Percentiles rank a stretch among this genome's conserved stretches.
These are phyloP conservation scores for Hirsutella rhossiliensis DNA, from an alignment of 2,329 filamentous ascomycete genomes.

Conservation along the genomic window DNA sequence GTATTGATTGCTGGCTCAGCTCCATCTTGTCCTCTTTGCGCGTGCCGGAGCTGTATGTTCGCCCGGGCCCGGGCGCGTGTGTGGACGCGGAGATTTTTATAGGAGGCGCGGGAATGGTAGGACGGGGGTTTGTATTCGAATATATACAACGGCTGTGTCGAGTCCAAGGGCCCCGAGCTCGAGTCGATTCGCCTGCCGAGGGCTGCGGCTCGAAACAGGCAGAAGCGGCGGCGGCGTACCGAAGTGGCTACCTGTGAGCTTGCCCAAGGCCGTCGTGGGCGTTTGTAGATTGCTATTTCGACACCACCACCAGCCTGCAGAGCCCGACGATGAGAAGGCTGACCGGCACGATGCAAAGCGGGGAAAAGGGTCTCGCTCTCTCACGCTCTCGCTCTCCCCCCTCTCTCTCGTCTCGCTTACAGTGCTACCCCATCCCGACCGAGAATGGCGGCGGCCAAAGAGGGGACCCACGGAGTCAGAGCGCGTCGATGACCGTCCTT, in stretches of 20 bases:
- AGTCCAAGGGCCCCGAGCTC: background rate
- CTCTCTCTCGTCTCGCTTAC: too few relatives aligned
- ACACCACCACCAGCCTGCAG: too few relatives aligned
- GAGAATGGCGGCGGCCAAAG: background rate
- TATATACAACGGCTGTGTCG: background rate
- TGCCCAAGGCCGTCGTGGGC: too few relatives aligned
- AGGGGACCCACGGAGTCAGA: background rate
- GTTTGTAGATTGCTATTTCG: too few relatives aligned
- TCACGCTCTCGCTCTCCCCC: too few relatives aligned
- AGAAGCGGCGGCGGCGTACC: too few relatives aligned
- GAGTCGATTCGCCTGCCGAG: background rate
- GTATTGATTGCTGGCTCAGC: slow-evolving; percentile 37
- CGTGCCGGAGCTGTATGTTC: background rate
- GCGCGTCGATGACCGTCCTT: background rate
- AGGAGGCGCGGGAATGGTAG: background rate
- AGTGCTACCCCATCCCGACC: background rate
- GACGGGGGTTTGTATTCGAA: background rate
- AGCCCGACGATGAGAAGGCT: too few relatives aligned
- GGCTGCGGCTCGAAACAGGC: background rate
- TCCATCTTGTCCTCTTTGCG: slow-evolving; percentile 38
- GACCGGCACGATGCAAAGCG: background rate
- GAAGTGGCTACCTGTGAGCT: too few relatives aligned
- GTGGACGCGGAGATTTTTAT: background rate
- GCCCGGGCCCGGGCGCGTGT: background rate
- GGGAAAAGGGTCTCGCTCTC: background rate